Evolutionary conservation across 2,329 filamentous ascomycete species (phyloP).

Genomic region (Laburnicola sp.): DNA sequence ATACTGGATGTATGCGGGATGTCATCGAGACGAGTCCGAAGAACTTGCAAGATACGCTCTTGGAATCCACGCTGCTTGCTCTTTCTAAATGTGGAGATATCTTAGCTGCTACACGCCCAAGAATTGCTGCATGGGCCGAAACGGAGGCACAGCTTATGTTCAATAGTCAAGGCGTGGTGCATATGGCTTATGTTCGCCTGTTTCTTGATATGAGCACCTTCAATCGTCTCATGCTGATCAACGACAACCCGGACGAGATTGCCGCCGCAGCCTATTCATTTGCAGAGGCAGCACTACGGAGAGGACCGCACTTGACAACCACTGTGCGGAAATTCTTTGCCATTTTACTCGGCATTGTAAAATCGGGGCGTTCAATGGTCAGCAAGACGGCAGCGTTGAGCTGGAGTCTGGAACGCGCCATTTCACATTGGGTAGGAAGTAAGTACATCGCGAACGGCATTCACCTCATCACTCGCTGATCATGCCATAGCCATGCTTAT

Average conservation of each 20-base stretch:
- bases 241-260: constrained; percentile 30
- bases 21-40: constrained; percentile 25
- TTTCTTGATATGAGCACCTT: constrained; percentile 33
- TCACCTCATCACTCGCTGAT: constrained; percentile 2
- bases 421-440: constrained; percentile 39
- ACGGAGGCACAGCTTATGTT: constrained; percentile 39
- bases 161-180: constrained; percentile 40
- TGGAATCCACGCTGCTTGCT: constrained; percentile 29
- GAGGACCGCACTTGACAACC: constrained; percentile 29
- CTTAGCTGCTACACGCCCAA: constrained; percentile 8
- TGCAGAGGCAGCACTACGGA: constrained; percentile 25
- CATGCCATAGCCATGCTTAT: constrained; percentile 29
- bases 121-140: constrained; percentile 19
- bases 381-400: constrained; percentile 39
- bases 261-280: constrained; percentile 26
- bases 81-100: constrained; percentile 31
- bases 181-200: constrained; percentile 37
- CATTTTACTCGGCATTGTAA: constrained; percentile 31
- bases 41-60: constrained; percentile 11
- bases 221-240: constrained; percentile 35
- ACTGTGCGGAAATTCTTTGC: constrained; percentile 34
- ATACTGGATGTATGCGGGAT: constrained; percentile 42
- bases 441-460: constrained; percentile 1
- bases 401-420: constrained; percentile 42
- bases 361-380: constrained; percentile 30